phyloP scores from a whole-genome alignment of 2,329 filamentous ascomycete species.

The Penicillium frequentans region DNA sequence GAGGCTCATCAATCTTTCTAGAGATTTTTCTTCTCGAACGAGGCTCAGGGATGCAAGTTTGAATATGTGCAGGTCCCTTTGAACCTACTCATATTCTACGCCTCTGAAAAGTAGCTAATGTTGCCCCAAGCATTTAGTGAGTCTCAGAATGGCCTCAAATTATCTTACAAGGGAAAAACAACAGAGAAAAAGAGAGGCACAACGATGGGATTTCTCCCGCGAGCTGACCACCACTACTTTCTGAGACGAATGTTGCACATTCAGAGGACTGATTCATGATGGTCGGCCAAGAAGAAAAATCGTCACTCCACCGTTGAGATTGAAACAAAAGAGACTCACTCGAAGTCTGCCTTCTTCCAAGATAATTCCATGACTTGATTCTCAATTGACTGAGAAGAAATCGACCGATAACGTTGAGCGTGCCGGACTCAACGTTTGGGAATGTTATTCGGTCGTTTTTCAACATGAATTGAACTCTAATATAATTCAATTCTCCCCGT shows the following conservation, averaged over 20 bases:
- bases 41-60: not conserved
- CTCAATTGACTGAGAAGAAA: not conserved
- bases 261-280: not conserved
- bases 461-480: not conserved
- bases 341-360: not conserved
- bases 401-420: not conserved
- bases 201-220: not conserved
- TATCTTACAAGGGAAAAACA: not conserved
- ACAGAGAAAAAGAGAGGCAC: not conserved
- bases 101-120: not conserved
- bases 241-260: not conserved
- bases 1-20: not conserved
- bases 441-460: too few species aligned
- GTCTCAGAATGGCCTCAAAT: not conserved
- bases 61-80: not conserved
- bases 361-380: not conserved
- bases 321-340: not conserved
- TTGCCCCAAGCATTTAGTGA: too few species aligned
- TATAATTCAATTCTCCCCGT: not conserved
- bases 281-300: not conserved
- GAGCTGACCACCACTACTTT: not conserved
- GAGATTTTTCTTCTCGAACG: not conserved
- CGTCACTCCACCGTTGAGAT: not conserved
- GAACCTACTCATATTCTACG: not conserved
- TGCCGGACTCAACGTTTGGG: not conserved